phyloP scores from a whole-genome alignment of 1,139 yeast genomes.

The Geotrichum macrosporum region DNA sequence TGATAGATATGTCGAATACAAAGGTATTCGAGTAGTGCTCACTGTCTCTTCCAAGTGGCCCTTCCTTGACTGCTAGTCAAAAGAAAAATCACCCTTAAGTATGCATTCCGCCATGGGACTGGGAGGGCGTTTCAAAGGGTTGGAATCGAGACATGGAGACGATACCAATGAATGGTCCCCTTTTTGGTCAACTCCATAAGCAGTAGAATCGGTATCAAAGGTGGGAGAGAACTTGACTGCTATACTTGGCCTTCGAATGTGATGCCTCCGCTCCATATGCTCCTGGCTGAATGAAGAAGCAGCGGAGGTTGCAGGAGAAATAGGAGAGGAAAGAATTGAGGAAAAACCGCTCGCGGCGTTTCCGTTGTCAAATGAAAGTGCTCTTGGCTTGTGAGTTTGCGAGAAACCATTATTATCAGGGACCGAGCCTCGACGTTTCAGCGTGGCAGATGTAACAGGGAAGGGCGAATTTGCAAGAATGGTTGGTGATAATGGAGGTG shows the following conservation, averaged over 20 bases:
- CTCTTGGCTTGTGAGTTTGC: no score
- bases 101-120: conserved; percentile 35
- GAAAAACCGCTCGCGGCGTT: no score
- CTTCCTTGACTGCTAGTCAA: no score
- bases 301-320: background rate
- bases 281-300: background rate
- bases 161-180: no score
- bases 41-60: no score
- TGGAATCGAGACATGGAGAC: background rate
- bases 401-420: no score
- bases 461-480: background rate
- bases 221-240: conserved; percentile 30
- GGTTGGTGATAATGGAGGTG: conserved; percentile 6
- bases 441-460: conserved; percentile 2
- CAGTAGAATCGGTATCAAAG: background rate
- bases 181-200: background rate
- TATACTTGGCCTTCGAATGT: conserved; percentile 27
- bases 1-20: background rate
- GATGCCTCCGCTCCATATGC: conserved; percentile 5
- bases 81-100: conserved; percentile 33
- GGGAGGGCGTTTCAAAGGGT: conserved; percentile 26
- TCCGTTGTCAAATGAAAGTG: no score
- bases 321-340: no score
- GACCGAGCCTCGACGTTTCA: background rate
- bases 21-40: background rate